Evolutionary conservation across 345 rosid species (phyloP), one percentile per base, ranked within the genome.

Genomic region (Citrus maxima): DNA sequence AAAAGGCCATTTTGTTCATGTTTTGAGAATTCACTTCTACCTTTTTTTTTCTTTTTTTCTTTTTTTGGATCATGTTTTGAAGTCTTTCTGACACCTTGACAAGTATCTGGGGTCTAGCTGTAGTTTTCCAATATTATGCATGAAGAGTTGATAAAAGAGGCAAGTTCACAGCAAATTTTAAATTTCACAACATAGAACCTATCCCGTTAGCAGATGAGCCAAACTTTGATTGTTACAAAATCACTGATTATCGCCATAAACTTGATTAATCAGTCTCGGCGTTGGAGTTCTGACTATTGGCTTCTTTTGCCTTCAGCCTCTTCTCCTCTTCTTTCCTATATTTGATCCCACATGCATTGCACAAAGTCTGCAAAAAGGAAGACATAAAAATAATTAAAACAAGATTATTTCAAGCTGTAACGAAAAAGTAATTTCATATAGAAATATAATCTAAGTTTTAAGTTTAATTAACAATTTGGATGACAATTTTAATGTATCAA

Each of bases 291-390:
- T 14, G 7, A 59, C 56, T 69, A 19, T 46, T 46, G 37, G 42
- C 32, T 74, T 61, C 77, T 38, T 32, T 38, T 4, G 68, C 58
- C 32, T 5, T 81, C 56, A 16, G 5, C 22, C 72, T 74, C 27
- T 75, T 71, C 42, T 78, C 80, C 75, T 32, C 70, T 19, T 82
- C 85, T 13, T 84, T 84, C 19, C 84, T n/a, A 30, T 78, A 80
- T 78, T 86, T 86, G 3, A 84, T 84, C 1, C 89, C 87, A 25
- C 85, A 86, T 0, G 89, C 87, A 60, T 86, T 86, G 24, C 89
- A 86, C 1, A 84, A 13, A 0, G 89, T 86, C 89, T 84, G 77
- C 7, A 37, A 27, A 25, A 25, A 49, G 7, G 24, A 49, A 6
- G 7, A 13, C 58, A 18, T 18, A 18, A 2, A 54, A 54, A 54